These are phyloP conservation scores for Gossypium gossypioides DNA, from an alignment of 441 rosid species.

Conservation along the genomic window DNA sequence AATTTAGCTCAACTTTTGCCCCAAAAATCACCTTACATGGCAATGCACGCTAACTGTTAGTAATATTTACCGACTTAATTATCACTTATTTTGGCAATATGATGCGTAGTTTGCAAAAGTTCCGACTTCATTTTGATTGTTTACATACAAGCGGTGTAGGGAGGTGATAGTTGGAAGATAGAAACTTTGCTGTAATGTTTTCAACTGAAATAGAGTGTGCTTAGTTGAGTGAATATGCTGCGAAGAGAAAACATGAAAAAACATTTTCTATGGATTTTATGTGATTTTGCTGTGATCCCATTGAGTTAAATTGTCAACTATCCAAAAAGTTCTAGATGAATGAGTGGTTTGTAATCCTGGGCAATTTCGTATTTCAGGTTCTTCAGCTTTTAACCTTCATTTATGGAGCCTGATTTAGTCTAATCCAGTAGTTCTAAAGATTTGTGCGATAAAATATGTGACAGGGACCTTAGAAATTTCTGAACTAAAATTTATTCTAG, in stretches of 20 bases:
- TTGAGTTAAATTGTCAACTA: neutral
- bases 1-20: neutral
- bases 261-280: neutral
- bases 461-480: neutral
- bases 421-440: neutral
- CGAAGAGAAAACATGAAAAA: neutral
- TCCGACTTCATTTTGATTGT: neutral
- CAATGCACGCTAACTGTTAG: slow-evolving; percentile 26
- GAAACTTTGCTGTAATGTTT: neutral
- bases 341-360: neutral
- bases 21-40: neutral
- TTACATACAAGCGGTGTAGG: neutral
- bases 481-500: neutral
- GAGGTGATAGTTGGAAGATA: neutral
- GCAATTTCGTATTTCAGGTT: neutral
- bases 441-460: neutral
- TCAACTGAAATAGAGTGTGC: neutral
- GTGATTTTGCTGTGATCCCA: neutral
- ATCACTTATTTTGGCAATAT: neutral
- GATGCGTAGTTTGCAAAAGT: neutral
- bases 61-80: slow-evolving; percentile 17
- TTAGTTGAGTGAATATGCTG: neutral
- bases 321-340: neutral
- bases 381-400: neutral
- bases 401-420: neutral